Evolutionary conservation across 2,329 filamentous ascomycete species (phyloP).

Genomic region (Penicillium sp.): DNA sequence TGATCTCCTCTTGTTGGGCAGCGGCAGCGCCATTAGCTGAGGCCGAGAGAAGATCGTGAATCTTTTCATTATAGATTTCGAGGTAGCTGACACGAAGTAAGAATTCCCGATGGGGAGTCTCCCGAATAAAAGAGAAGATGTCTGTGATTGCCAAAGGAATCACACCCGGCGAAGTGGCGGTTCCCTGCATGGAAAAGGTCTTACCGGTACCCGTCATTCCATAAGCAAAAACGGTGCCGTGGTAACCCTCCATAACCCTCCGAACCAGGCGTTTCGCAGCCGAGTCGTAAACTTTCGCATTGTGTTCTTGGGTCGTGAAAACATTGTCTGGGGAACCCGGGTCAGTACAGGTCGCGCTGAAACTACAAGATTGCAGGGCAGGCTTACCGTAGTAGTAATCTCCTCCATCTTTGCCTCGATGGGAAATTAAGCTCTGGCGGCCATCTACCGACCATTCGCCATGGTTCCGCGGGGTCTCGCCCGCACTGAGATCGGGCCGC

Average conservation of each 20-base stretch:
- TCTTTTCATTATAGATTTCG: conserved; percentile 98
- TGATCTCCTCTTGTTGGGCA: conserved; percentile 81
- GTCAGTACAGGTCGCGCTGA: conserved; percentile 5
- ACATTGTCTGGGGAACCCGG: conserved; percentile 68
- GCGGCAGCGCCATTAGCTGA: conserved; percentile 50
- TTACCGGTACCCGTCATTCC: conserved; percentile 99
- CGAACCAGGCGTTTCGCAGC: conserved; percentile 89
- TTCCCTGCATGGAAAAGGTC: conserved; percentile 99
- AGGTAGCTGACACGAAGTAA: conserved; percentile 92
- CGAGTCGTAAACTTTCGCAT: conserved; percentile 89
- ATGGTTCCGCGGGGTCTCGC: conserved; percentile 58
- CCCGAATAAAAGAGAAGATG: conserved; percentile 97
- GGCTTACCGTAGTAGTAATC: conserved; percentile 82
- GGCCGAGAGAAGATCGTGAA: conserved; percentile 84
- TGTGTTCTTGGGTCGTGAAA: conserved; percentile 89
- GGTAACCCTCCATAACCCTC: conserved; percentile 97
- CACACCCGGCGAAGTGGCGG: conserved; percentile 87
- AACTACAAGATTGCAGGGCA: background rate
- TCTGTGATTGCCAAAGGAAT: conserved; percentile 97
- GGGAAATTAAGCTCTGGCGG: conserved; percentile 72
- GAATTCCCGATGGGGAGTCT: conserved; percentile 92
- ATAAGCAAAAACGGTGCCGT: conserved; percentile 96
- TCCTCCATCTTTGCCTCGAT: conserved; percentile 80
- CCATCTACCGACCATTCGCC: conserved; percentile 91
- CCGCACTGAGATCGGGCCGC: conserved; percentile 66